Evolutionary conservation across 768 basidiomycete genomes (phyloP).

Genomic region (Sarcodon aspratus): DNA sequence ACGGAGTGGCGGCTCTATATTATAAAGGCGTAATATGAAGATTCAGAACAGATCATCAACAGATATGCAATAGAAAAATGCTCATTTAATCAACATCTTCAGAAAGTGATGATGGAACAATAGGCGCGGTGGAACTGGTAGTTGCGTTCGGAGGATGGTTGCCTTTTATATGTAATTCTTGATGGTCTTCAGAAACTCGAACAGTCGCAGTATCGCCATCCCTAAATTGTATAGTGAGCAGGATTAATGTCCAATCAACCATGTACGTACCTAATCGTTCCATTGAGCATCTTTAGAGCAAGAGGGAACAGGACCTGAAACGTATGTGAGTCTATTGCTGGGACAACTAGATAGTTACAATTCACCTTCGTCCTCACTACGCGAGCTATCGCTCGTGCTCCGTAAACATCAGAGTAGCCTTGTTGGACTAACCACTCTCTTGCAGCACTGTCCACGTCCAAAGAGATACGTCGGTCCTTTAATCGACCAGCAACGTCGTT

Average conservation of each 20-base stretch:
- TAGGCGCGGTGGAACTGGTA: constrained; percentile 6
- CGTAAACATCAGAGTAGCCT: constrained; percentile 80
- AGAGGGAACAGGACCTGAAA: constrained; percentile 47
- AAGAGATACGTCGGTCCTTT: constrained; percentile 47
- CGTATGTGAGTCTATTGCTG: not conserved
- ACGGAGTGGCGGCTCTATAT: too few relatives aligned
- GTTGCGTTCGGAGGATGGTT: constrained; percentile 22
- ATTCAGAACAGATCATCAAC: too few relatives aligned
- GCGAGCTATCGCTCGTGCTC: constrained; percentile 81
- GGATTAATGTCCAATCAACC: not conserved
- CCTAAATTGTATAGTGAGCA: constrained; percentile 14
- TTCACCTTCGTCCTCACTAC: constrained; percentile 68
- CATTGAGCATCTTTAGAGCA: constrained; percentile 68
- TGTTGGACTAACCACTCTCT: constrained; percentile 58
- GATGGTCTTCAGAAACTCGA: constrained; percentile 18
- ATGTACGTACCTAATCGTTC: constrained; percentile 54
- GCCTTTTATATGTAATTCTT: constrained; percentile 23
- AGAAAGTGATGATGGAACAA: not conserved
- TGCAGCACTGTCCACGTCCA: constrained; percentile 58
- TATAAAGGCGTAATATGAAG: too few relatives aligned
- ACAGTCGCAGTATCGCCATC: constrained; percentile 34
- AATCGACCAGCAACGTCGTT: constrained; percentile 63
- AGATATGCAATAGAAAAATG: not conserved
- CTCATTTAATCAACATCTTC: not conserved
- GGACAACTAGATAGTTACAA: not conserved